Evolutionary conservation across 495 filamentous ascomycete genomes (phyloP).

Genomic region (Daldinia bambusicola): DNA sequence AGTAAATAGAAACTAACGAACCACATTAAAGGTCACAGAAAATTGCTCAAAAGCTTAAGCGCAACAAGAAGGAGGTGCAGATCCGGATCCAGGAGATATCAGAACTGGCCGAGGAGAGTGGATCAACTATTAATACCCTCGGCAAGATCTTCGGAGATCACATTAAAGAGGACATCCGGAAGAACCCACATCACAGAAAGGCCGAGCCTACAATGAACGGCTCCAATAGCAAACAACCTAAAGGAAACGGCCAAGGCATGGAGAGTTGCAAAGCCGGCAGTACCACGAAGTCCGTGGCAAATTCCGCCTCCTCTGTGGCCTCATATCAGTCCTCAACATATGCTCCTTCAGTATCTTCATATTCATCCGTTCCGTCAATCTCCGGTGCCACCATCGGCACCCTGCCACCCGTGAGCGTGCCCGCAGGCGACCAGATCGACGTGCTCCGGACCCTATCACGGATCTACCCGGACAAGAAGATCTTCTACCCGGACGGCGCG

Average conservation of each 20-base stretch:
- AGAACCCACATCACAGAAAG: background rate
- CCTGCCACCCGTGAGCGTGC: background rate
- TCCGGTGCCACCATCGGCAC: background rate
- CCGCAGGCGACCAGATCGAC: background rate
- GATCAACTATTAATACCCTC: background rate
- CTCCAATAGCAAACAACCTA: too few species aligned
- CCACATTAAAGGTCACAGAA: background rate
- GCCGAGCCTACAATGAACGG: too few species aligned
- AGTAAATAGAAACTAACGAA: background rate
- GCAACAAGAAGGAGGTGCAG: background rate
- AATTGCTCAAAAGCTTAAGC: background rate
- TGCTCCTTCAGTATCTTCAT: background rate
- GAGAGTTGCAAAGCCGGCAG: too few species aligned
- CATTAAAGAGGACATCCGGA: background rate
- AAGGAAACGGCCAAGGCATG: too few species aligned
- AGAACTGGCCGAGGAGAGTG: background rate
- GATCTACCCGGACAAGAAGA: conserved; percentile 18
- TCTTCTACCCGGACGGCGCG: conserved; percentile 37
- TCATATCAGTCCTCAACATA: too few species aligned
- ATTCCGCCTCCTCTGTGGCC: too few species aligned
- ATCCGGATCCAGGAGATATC: background rate
- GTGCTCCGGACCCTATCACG: background rate
- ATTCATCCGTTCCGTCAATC: background rate
- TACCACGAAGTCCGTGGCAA: too few species aligned
- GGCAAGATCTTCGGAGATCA: background rate